These are phyloP conservation scores for Yamadazyma sp. DNA, from an alignment of 805 yeast genomes.

Conservation along the genomic window DNA sequence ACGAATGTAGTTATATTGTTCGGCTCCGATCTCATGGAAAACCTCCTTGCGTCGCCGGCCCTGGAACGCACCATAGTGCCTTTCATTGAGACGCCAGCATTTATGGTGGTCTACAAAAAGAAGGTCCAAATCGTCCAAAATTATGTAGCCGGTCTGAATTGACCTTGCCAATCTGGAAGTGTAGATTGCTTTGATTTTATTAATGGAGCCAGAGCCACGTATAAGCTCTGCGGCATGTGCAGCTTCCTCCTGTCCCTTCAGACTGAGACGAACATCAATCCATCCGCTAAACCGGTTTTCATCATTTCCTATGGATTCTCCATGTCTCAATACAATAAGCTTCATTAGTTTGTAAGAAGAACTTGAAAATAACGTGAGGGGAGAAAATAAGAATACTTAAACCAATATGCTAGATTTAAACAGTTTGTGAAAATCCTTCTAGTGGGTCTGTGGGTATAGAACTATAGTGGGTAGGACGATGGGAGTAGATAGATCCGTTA, in stretches of 20 bases:
- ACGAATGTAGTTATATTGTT: conserved; percentile 39
- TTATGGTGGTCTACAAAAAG: conserved; percentile 39
- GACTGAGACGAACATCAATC: conserved; percentile 43
- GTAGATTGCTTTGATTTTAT: conserved; percentile 30
- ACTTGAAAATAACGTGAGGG: too few relatives aligned
- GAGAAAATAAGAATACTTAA: too few relatives aligned
- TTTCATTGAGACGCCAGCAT: conserved; percentile 44
- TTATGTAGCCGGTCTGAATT: conserved; percentile 41
- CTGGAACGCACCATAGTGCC: conserved; percentile 45
- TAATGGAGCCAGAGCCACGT: conserved; percentile 9
- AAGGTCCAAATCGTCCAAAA: conserved; percentile 30
- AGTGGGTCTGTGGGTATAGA: too few relatives aligned
- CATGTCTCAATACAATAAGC: conserved; percentile 44
- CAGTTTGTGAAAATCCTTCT: too few relatives aligned
- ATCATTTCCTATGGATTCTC: conserved; percentile 45
- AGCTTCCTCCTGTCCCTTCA: conserved; percentile 41
- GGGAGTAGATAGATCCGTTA: too few relatives aligned
- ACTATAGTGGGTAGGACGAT: too few relatives aligned
- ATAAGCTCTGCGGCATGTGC: conserved; percentile 38
- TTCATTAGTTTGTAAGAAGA: too few relatives aligned
- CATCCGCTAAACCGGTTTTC: conserved; percentile 47
- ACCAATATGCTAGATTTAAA: too few relatives aligned
- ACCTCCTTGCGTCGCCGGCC: conserved; percentile 40
- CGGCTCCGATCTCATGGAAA: conserved; percentile 33
- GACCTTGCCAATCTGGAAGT: conserved; percentile 42